Evolutionary conservation across 2,329 filamentous ascomycete genomes (phyloP), one percentile per base, ranked within the genome.

Genomic region (Pyrenophora graminea): DNA sequence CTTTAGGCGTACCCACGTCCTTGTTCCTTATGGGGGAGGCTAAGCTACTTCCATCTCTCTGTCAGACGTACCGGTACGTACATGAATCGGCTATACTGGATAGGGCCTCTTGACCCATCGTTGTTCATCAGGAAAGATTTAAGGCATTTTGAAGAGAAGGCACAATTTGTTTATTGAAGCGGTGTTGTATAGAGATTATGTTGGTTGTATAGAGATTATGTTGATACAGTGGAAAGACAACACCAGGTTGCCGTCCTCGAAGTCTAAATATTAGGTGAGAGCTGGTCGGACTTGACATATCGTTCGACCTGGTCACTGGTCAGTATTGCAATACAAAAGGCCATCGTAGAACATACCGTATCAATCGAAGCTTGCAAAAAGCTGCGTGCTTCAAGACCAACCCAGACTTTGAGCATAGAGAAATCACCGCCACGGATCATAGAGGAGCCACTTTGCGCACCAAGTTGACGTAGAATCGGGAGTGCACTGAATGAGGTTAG

Each of bases 311-410:
- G 49, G 31, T 19, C 18, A 6, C 1, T 12, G 27, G 15, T 64
- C 39, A 61, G 51, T 3, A 6, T 25, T 41, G n/a, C 18, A 40
- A 4, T 40, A 39, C 10, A 10, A 23, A 33, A 13, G 31, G 15
- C 9, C n/a, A 25, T 18, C 3, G 23, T 25, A 18, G 27, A 34
- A 81, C 85, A 80, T 72, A 91, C 89, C 73, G 91, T 91, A 70
- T 96, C 91, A 46, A 95, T 84, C 58, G 90, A 96, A 38, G 90
- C 90, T 75, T 96, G 90, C 75, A 97, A 82, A 74, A 96, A 94
- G 62, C 88, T 87, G 56, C 93, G 83, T 41, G 91, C 89, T 77
- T 97, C 93, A 9, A 97, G 79, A 1, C 93, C 92, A 52, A 90
- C 85, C 93, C 93, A 97, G 4, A 97, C 86, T 64, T 91, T 86